Evolutionary conservation across 2,329 filamentous ascomycete species (phyloP).

Genomic region (Pestalotiopsis sp.): DNA sequence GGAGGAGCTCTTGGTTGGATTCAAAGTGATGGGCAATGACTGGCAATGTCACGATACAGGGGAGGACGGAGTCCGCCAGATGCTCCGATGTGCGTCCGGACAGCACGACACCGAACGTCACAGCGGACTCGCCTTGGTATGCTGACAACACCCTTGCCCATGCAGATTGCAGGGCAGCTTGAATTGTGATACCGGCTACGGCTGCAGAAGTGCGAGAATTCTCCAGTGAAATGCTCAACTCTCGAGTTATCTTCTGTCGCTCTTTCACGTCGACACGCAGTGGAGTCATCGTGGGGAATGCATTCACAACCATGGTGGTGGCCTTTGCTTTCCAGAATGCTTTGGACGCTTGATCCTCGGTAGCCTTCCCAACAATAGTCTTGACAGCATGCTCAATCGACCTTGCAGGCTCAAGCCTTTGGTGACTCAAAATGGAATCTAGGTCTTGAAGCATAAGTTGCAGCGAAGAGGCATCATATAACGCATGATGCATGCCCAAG

Average conservation of each 20-base stretch:
- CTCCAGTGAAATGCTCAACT: slow-evolving; percentile 41
- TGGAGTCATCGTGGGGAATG: slow-evolving; percentile 79
- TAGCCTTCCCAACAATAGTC: background rate
- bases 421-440: background rate
- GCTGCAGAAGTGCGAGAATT: slow-evolving; percentile 61
- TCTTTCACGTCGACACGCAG: slow-evolving; percentile 43
- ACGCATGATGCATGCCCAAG: slow-evolving; percentile 71
- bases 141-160: slow-evolving; percentile 77
- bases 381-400: background rate
- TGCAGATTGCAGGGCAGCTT: slow-evolving; percentile 74
- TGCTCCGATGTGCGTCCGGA: slow-evolving; percentile 71
- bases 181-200: slow-evolving; percentile 68
- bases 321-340: slow-evolving; percentile 67
- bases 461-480: slow-evolving; percentile 84
- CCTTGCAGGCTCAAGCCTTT: background rate
- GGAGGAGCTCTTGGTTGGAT: slow-evolving; percentile 60
- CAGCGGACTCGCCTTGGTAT: slow-evolving; percentile 74
- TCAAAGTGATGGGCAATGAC: slow-evolving; percentile 60
- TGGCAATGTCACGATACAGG: slow-evolving; percentile 82
- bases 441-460: slow-evolving; percentile 66
- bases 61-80: slow-evolving; percentile 67
- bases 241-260: slow-evolving; percentile 38
- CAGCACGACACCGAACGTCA: slow-evolving; percentile 80
- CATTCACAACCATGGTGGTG: slow-evolving; percentile 59
- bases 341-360: slow-evolving; percentile 30